phyloP scores from a whole-genome alignment of 31 red algal genomes.

The Asparagopsis taxiformis region DNA sequence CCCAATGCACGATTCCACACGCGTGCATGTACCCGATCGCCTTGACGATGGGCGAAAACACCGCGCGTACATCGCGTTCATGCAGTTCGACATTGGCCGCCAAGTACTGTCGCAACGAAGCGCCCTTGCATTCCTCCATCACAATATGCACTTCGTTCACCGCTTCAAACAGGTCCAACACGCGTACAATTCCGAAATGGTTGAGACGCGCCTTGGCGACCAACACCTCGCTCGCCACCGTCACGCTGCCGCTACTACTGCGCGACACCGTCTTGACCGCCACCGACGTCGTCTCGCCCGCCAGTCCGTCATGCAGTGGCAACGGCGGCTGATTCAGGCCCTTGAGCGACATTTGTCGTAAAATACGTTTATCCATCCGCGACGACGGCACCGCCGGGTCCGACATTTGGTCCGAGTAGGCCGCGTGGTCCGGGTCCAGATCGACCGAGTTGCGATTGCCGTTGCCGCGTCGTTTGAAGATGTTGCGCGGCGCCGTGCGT shows the following conservation, averaged over 20 bases:
- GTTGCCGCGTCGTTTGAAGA: conserved; percentile 17
- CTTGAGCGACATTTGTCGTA: conserved; percentile 31
- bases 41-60: conserved; percentile 73
- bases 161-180: conserved; percentile 84
- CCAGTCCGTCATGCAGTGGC: neutral
- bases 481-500: conserved; percentile 3
- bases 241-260: conserved; percentile 32
- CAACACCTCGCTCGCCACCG: conserved; percentile 52
- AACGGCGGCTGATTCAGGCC: neutral
- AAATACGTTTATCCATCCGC: conserved; percentile 40
- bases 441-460: conserved; percentile 24
- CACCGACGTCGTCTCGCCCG: conserved; percentile 16
- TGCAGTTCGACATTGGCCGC: conserved; percentile 34
- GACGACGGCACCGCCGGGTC: neutral
- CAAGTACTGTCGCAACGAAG: conserved; percentile 61
- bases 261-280: conserved; percentile 57
- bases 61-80: conserved; percentile 24
- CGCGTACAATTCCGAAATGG: conserved; percentile 70
- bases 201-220: conserved; percentile 51
- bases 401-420: neutral
- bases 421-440: conserved; percentile 3
- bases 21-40: conserved; percentile 88
- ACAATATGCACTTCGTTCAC: conserved; percentile 81
- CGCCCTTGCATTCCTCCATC: conserved; percentile 85
- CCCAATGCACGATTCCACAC: conserved; percentile 88